Evolutionary conservation across 202 grass and related monocot genomes (phyloP).

Genomic region (Digitaria exilis): DNA sequence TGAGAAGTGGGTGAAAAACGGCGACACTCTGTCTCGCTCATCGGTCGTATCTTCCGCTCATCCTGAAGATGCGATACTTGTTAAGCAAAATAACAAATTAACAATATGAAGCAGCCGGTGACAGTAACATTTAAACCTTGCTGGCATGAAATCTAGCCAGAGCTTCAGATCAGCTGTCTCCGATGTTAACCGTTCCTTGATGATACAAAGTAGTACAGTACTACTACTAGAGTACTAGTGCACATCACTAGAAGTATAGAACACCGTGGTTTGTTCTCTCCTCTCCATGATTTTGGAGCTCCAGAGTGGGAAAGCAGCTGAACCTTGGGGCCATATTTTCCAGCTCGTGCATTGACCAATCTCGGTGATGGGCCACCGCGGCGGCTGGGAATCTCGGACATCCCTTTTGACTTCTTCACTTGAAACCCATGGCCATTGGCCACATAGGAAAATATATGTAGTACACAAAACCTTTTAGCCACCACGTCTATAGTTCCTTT

Average conservation of each 20-base stretch:
- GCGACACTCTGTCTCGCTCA: background rate
- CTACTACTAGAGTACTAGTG: too few species aligned
- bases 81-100: background rate
- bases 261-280: background rate
- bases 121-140: background rate
- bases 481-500: constrained; percentile 9
- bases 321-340: background rate
- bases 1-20: constrained; percentile 34
- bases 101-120: constrained; percentile 19
- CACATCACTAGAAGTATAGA: too few species aligned
- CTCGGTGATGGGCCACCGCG: constrained; percentile 1
- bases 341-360: constrained; percentile 43
- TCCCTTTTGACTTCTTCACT: background rate
- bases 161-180: background rate
- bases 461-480: background rate
- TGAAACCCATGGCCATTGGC: background rate
- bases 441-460: background rate
- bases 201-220: background rate
- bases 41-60: background rate
- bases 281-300: background rate
- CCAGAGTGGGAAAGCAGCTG: constrained; percentile 15
- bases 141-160: background rate
- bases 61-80: background rate
- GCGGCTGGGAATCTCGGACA: constrained; percentile 7
- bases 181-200: background rate